Percentiles rank a stretch among this genome's conserved stretches.
phyloP scores from a whole-genome alignment of 164 flowering plant species.

The Vitis amurensis region DNA sequence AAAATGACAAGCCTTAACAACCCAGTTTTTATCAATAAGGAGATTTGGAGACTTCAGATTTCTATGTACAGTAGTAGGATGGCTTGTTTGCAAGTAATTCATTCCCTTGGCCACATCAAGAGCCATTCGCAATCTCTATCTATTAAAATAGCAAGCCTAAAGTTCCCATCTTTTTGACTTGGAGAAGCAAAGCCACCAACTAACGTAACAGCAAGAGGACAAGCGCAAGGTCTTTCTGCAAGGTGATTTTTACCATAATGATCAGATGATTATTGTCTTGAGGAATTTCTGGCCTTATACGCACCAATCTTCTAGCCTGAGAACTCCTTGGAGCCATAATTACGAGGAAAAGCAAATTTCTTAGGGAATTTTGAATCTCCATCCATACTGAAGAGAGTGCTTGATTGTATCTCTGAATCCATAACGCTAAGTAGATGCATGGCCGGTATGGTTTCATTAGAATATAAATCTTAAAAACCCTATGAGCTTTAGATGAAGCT shows the following conservation, averaged over 20 bases:
- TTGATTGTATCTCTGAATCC: constrained; percentile 43
- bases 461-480: constrained; percentile 5
- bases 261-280: constrained; percentile 26
- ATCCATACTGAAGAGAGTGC: constrained; percentile 22
- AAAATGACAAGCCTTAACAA: constrained; percentile 97
- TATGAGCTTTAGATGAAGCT: no score
- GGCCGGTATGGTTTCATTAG: constrained; percentile 65
- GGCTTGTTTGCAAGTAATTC: constrained; percentile 97
- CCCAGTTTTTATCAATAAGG: constrained; percentile 98
- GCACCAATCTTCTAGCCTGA: constrained; percentile 20
- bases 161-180: constrained; percentile 17
- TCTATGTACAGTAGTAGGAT: constrained; percentile 94
- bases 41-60: constrained; percentile 97
- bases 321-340: constrained; percentile 25
- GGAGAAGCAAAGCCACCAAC: no score
- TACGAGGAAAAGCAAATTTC: constrained; percentile 27
- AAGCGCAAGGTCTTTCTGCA: constrained; percentile 20
- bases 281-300: constrained; percentile 8
- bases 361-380: constrained; percentile 19
- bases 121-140: constrained; percentile 78
- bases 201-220: constrained; percentile 19
- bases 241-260: constrained; percentile 19
- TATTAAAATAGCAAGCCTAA: constrained; percentile 10
- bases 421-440: constrained; percentile 71
- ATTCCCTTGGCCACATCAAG: constrained; percentile 99